Evolutionary conservation across 495 filamentous ascomycete species (phyloP), one percentile per base, ranked within the genome.

Genomic region (Podospora didyma): DNA sequence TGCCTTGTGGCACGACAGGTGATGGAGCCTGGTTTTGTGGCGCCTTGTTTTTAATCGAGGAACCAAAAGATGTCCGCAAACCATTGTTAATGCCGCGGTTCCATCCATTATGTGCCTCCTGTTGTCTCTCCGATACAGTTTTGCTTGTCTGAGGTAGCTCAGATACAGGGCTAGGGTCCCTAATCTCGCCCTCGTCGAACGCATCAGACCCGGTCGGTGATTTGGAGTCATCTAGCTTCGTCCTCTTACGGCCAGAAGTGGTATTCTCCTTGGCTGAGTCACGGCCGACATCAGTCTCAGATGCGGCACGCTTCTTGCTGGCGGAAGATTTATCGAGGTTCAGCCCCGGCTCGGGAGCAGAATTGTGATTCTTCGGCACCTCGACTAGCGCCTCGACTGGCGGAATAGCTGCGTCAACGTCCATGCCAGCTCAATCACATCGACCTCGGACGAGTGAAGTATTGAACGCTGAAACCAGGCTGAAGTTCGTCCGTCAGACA

Each of bases 101-200:
- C 72, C 75, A 75, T 11, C 69, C 67, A n/a, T 39, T 47, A 10
- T 59, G 62, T 28, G 60, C 37, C 19, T 41, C 48, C 11, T 41
- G 26, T 14, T 52, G 14, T 21, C 39, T 19, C 44, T 54, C 51
- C 2, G 31, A 19, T 20, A 41, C 34, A n/a, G 37, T 49, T 16
- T 39, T 41, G 34, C 22, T 45, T 22, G 37, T 9, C 37, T 49
- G 44, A 24, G 52, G 19, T 3, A 49, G 26, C 17, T 56, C 50
- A 26, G 59, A 54, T 55, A 20, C 39, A 48, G 52, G 47, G 19
- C 9, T 51, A 19, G 62, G 65, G 24, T 74, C 69, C 57, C 62
- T 53, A 56, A 69, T 66, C 61, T 74, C 71, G 34, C 64, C 70
- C 39, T 75, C 69, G 14, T 69, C 68, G n/a, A 71, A 34, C 19